phyloP scores from a whole-genome alignment of 2,329 filamentous ascomycete species.

The Trematosphaeria pertusa region DNA sequence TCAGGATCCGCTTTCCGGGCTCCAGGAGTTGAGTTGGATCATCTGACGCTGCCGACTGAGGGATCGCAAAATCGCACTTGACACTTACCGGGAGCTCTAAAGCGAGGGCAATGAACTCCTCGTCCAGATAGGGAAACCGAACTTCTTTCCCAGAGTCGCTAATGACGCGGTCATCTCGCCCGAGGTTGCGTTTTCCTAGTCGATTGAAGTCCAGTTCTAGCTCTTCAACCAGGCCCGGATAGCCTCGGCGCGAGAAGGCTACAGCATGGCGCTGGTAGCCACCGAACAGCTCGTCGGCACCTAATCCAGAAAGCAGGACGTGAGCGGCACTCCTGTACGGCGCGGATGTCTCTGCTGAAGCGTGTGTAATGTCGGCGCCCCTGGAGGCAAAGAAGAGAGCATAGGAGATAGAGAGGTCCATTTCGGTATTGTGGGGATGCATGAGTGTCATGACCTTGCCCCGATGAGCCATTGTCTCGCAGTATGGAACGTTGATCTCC shows the following conservation, averaged over 20 bases:
- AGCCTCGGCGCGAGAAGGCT: slow-evolving; percentile 74
- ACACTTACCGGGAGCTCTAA: slow-evolving; percentile 76
- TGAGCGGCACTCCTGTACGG: slow-evolving; percentile 74
- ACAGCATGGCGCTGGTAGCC: slow-evolving; percentile 86
- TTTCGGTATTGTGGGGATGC: slow-evolving; percentile 93
- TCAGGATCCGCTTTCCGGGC: slow-evolving; percentile 79
- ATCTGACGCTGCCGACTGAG: slow-evolving; percentile 23
- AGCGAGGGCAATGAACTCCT: slow-evolving; percentile 82
- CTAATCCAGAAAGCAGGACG: slow-evolving; percentile 88
- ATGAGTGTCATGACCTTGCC: slow-evolving; percentile 77
- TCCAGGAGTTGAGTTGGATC: slow-evolving; percentile 61
- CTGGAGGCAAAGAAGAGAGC: slow-evolving; percentile 95
- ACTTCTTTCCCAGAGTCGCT: slow-evolving; percentile 88
- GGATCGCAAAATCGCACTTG: slow-evolving; percentile 82
- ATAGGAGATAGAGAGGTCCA: slow-evolving; percentile 94
- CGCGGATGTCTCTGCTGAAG: slow-evolving; percentile 31
- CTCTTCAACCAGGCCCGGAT: slow-evolving; percentile 77
- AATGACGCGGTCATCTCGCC: slow-evolving; percentile 90
- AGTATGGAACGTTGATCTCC: slow-evolving; percentile 82
- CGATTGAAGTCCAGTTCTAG: slow-evolving; percentile 84
- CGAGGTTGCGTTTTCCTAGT: slow-evolving; percentile 91
- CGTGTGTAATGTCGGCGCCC: slow-evolving; percentile 63
- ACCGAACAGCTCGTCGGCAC: slow-evolving; percentile 94
- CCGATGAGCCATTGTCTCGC: slow-evolving; percentile 74
- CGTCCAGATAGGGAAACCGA: slow-evolving; percentile 89